Evolutionary conservation across 768 basidiomycete species (phyloP).

Genomic region (Amyloporia xantha): DNA sequence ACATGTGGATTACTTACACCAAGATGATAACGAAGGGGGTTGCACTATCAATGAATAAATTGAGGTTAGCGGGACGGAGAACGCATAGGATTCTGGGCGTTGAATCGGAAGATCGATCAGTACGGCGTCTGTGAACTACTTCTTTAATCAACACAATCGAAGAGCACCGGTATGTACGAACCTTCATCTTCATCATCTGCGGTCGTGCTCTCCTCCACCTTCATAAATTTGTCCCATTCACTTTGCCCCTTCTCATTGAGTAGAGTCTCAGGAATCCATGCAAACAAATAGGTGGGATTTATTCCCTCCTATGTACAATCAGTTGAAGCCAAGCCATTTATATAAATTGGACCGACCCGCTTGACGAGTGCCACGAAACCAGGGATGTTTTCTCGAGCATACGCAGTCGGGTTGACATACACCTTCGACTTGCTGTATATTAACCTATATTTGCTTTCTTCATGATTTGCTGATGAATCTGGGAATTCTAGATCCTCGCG

Average conservation of each 20-base stretch:
- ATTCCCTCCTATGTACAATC: slow-evolving; percentile 50
- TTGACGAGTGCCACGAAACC: slow-evolving; percentile 92
- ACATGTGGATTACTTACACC: slow-evolving; percentile 45
- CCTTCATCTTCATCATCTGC: slow-evolving; percentile 69
- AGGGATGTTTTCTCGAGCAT: slow-evolving; percentile 86
- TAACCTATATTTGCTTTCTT: slow-evolving; percentile 58
- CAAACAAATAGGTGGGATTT: slow-evolving; percentile 73
- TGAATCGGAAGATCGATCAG: slow-evolving; percentile 80
- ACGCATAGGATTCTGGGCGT: slow-evolving; percentile 86
- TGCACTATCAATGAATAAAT: slow-evolving; percentile 87
- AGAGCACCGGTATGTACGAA: slow-evolving; percentile 26
- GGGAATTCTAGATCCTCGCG: slow-evolving; percentile 8
- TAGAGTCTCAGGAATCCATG: slow-evolving; percentile 89
- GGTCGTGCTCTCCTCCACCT: slow-evolving; percentile 63
- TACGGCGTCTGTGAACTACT: slow-evolving; percentile 54
- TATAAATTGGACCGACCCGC: slow-evolving; percentile 66
- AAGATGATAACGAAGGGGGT: slow-evolving; percentile 77
- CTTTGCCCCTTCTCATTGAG: slow-evolving; percentile 74
- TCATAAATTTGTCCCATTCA: slow-evolving; percentile 89
- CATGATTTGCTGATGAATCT: slow-evolving; percentile 10
- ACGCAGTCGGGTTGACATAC: slow-evolving; percentile 91
- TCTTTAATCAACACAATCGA: slow-evolving; percentile 7
- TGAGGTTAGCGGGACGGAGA: slow-evolving; percentile 86
- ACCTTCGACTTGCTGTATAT: slow-evolving; percentile 92
- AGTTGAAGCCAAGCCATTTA: slow-evolving; percentile 12